phyloP scores from a whole-genome alignment of 176 grass and related monocot genomes.

The Triticum urartu region DNA sequence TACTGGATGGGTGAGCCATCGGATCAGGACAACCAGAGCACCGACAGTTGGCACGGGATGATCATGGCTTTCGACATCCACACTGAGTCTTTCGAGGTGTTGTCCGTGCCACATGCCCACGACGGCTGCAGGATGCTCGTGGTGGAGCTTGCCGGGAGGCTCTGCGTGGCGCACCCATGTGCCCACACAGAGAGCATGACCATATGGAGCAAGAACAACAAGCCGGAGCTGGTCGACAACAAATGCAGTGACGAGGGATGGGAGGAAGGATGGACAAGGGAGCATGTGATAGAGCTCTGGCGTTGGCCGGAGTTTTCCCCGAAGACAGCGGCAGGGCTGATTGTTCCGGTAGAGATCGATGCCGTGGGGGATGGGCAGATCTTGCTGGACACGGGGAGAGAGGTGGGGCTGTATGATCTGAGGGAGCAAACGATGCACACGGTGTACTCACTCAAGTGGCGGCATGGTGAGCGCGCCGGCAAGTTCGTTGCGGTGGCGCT shows the following conservation, averaged over 20 bases:
- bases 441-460: slow-evolving; percentile 5
- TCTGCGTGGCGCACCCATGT: background rate
- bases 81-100: background rate
- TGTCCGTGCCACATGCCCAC: background rate
- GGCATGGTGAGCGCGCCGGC: background rate
- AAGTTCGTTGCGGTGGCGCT: background rate
- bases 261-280: background rate
- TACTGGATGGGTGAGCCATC: background rate
- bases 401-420: background rate
- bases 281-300: background rate
- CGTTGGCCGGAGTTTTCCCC: background rate
- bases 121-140: background rate
- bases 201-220: background rate
- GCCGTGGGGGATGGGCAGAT: background rate
- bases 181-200: background rate
- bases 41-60: background rate
- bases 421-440: background rate
- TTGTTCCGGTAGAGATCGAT: background rate
- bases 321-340: background rate
- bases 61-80: background rate
- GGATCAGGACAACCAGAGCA: background rate
- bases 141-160: background rate
- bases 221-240: too few species aligned
- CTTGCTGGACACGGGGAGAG: background rate
- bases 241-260: too few species aligned